Conservation (phyloP, 1,284 basidiomycete species). For the Malassezia pachydermatis region DNA sequence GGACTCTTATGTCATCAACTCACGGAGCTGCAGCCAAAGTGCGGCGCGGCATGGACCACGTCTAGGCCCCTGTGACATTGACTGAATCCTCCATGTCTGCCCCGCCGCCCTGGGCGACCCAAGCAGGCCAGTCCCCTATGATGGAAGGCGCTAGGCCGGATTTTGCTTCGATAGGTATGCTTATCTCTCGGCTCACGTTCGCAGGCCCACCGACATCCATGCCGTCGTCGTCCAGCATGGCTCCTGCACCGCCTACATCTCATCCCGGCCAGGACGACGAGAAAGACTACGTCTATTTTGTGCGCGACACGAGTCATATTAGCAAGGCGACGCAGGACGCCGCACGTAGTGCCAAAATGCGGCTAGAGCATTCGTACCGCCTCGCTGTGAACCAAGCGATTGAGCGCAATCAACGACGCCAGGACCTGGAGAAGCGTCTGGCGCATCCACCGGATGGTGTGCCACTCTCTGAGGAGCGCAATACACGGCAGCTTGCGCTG, state of each 20-base stretch:
- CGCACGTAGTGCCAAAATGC: slow-evolving; percentile 88
- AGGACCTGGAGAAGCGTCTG: slow-evolving; percentile 81
- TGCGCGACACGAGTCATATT: slow-evolving; percentile 71
- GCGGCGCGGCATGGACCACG: too few relatives aligned
- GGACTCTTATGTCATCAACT: too few relatives aligned
- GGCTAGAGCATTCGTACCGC: slow-evolving; percentile 95
- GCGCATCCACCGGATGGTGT: slow-evolving; percentile 34
- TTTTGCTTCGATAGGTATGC: too few relatives aligned
- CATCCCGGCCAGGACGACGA: slow-evolving; percentile 39
- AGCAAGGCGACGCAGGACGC: slow-evolving; percentile 79
- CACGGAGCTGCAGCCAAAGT: too few relatives aligned
- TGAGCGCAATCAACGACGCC: slow-evolving; percentile 74
- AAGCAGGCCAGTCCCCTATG: too few relatives aligned
- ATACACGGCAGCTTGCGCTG: slow-evolving; percentile 78
- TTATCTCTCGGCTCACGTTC: too few relatives aligned
- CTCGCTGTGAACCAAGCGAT: slow-evolving; percentile 84
- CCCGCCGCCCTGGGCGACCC: too few relatives aligned
- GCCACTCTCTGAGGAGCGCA: slow-evolving; percentile 60
- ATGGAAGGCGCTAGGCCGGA: too few relatives aligned
- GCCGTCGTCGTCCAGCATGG: too few relatives aligned
- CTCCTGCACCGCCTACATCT: not conserved
- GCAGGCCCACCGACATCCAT: too few relatives aligned
- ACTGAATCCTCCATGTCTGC: too few relatives aligned
- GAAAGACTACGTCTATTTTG: slow-evolving; percentile 85
- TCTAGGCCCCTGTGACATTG: too few relatives aligned